Base-by-base conservation (phyloP, 192 early-diverging fungal genomes). In the Coemansia sp. region DNA sequence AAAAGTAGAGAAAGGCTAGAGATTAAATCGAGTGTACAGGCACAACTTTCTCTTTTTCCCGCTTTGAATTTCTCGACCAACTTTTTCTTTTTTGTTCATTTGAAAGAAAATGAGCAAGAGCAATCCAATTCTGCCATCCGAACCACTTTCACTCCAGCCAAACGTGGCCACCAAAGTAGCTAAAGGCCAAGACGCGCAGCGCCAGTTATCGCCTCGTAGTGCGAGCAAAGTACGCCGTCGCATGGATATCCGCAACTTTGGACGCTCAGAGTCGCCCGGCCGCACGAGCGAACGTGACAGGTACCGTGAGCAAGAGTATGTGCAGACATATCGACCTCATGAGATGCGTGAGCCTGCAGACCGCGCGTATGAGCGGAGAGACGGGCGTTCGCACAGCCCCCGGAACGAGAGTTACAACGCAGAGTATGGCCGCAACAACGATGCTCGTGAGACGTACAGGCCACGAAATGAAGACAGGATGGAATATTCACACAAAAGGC, bases 91-190 rank as follows among this genome's bases (percentile, higher is more conserved):
- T 54, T 38, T 26, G 43, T 45, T 18, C 22, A 27, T 13, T 53
- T 53, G 54, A 10, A 35, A 20, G 12, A 26, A 50, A 72, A 78
- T 78, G 75, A 68, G 60, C 55, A 70, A 62, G 54, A 58, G 32
- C 27, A 79, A 79, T 69, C 76, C 76, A 37, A 79, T 79, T 73
- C 38, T 79, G 23, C 76, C 76, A 14, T 79, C 76, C 7, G 76
- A 79, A 62, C 76, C 76, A 7, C 76, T 79, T 8, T 57, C 71
- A 12, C 58, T 79, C 24, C 60, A 79, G 64, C 71, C 67, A 14
- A 57, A 66, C 58, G 61, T 79, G 11, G 70, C 69, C 3, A 62
- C 69, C 0, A 65, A 70, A 7, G 76, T 69, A 23, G 32, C 59
- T 19, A 65, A 68, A 53, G 54, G 61, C 3, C 51, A 51, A 1